Evolutionary conservation across 345 rosid species (phyloP), one percentile per base, ranked within the genome.

Genomic region (Bruguiera gymnorhiza): DNA sequence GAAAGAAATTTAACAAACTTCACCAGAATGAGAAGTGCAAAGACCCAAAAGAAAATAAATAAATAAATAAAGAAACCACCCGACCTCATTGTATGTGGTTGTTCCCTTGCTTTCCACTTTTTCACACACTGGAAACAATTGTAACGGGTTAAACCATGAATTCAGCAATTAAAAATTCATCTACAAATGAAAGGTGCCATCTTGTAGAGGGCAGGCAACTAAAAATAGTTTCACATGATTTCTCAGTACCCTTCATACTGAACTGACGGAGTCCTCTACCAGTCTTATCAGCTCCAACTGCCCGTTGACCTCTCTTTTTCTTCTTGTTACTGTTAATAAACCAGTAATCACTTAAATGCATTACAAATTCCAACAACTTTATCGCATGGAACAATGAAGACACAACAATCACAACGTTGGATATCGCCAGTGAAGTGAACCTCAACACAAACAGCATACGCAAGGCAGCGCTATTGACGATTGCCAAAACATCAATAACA

Each of bases 221-320:
- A 61, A 54, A 26, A 39, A 20, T 32, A 23, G 39, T 21, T 61
- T 61, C 71, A 24, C 75, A 60, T 36, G 30, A 70, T 30, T 62
- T 67, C 53, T 50, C 65, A 67, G 52, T 55, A 96, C 99, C 99
- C 92, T 93, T 92, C 97, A 96, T 86, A 84, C 99, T 96, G 80
- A 96, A 96, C 63, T 96, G 99, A 34, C 99, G 99, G 46, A 96
- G 93, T 55, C 99, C 99, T 88, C 98, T 87, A 15, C 98, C 98
- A 74, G 78, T 89, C 83, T 96, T 96, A 83, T 96, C 99, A 55
- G 93, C 89, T 58, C 93, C 97, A 70, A 78, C 79, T 21, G 90
- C 90, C 55, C 99, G 86, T 74, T 92, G 99, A 65, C 93, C 95
- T 63, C 84, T 89, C 86, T 88, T 96, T 73, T 92, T 96, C 93